Conservation (phyloP, 2,329 filamentous ascomycete species). For the Aspergillus piperis region DNA sequence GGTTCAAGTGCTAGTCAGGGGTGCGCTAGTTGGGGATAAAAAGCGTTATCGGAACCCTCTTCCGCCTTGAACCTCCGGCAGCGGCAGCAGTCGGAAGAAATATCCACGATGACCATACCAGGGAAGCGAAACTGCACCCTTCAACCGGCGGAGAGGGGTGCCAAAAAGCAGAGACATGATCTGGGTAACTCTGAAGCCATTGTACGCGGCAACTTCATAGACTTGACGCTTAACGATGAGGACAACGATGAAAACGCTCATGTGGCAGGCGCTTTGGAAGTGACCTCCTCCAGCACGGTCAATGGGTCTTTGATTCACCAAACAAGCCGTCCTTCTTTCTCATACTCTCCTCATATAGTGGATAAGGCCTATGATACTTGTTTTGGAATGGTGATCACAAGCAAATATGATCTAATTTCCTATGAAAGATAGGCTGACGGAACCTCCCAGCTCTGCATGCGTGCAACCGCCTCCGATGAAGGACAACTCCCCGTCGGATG, state of each 20-base stretch:
- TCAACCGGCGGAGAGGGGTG: not conserved
- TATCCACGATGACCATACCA: not conserved
- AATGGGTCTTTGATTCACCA: no score
- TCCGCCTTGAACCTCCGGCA: no score
- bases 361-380: constrained; percentile 2
- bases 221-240: not conserved
- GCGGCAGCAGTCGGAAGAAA: not conserved
- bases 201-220: not conserved
- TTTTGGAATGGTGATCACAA: constrained; percentile 10
- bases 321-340: no score
- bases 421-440: not conserved
- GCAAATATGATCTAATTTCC: not conserved
- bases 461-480: not conserved
- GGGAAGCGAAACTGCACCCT: not conserved
- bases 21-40: no score
- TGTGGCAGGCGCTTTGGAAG: not conserved
- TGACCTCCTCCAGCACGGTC: not conserved
- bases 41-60: no score
- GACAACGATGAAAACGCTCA: not conserved
- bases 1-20: no score
- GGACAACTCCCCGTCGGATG: not conserved
- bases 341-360: not conserved
- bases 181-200: not conserved
- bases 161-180: not conserved
- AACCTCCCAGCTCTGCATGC: not conserved